These are phyloP conservation scores for Escallonia rubra DNA, from an alignment of 129 eudicot genomes.

Conservation along the genomic window DNA sequence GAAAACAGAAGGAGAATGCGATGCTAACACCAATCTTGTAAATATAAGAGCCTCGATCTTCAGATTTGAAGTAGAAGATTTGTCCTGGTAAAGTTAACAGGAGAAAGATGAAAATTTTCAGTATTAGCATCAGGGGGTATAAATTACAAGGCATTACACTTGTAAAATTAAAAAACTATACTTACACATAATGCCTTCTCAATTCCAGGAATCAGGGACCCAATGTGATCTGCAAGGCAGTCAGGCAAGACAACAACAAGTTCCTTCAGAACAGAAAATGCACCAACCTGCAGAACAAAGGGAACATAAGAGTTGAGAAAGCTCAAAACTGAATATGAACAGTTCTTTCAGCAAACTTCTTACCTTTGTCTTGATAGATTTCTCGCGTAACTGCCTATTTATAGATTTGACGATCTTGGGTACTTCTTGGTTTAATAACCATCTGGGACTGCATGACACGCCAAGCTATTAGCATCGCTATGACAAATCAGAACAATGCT, in stretches of 20 bases:
- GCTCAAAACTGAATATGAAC: not conserved
- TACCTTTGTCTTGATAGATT: slow-evolving; percentile 96
- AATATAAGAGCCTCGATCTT: slow-evolving; percentile 95
- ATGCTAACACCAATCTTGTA: slow-evolving; percentile 87
- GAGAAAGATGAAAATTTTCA: not conserved
- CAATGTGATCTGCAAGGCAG: slow-evolving; percentile 97
- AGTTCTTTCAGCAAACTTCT: slow-evolving; percentile 3
- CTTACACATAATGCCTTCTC: slow-evolving; percentile 96
- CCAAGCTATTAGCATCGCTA: slow-evolving; percentile 7
- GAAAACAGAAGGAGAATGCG: slow-evolving; percentile 93
- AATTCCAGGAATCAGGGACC: slow-evolving; percentile 92
- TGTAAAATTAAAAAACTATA: slow-evolving; percentile 2
- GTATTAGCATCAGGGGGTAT: not conserved
- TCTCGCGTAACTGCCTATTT: slow-evolving; percentile 87
- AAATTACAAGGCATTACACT: not conserved
- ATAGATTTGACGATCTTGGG: slow-evolving; percentile 91
- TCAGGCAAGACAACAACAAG: slow-evolving; percentile 97
- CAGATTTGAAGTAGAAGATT: slow-evolving; percentile 91
- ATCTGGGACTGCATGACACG: slow-evolving; percentile 71
- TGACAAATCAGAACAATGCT: not conserved
- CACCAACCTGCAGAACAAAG: slow-evolving; percentile 69
- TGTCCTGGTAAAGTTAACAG: slow-evolving; percentile 54
- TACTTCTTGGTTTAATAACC: slow-evolving; percentile 95
- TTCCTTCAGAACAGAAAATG: slow-evolving; percentile 92
- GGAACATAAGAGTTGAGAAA: slow-evolving; percentile 2